A percentile compares a stretch with the other conserved stretches of the same genome.
phyloP scores from a whole-genome alignment of 306 rosid genomes.

The Gynostemma pentaphyllum region DNA sequence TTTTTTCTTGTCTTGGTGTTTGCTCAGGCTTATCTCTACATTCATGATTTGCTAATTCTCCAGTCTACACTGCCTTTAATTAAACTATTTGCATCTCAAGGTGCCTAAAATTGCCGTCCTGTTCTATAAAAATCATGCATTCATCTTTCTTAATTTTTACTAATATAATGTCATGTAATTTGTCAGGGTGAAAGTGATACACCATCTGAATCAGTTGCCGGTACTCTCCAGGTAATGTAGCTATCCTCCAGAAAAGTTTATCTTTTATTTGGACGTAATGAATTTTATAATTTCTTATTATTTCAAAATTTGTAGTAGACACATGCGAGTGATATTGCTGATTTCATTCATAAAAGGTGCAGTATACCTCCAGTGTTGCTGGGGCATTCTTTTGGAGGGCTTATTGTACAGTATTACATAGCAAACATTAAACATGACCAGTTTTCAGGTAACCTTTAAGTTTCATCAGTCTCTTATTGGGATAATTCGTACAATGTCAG shows the following conservation, averaged over 20 bases:
- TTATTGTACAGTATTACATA: slow-evolving; percentile 64
- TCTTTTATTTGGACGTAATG: background rate
- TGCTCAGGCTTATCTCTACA: too few species aligned
- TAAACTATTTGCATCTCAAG: background rate
- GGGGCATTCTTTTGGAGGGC: slow-evolving; percentile 93
- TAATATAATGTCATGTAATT: background rate
- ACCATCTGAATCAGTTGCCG: slow-evolving; percentile 62
- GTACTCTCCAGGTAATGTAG: slow-evolving; percentile 61
- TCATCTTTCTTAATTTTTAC: slow-evolving; percentile 15
- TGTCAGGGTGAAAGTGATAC: slow-evolving; percentile 81
- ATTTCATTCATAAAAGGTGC: slow-evolving; percentile 39
- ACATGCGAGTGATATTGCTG: slow-evolving; percentile 73
- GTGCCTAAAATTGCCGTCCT: background rate
- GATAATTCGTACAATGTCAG: background rate
- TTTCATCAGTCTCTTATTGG: background rate
- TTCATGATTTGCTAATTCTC: background rate
- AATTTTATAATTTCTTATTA: slow-evolving; percentile 18
- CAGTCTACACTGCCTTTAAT: background rate
- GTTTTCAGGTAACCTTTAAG: slow-evolving; percentile 34
- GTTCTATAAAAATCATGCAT: background rate
- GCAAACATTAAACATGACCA: slow-evolving; percentile 32
- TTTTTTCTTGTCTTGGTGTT: too few species aligned
- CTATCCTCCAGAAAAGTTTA: slow-evolving; percentile 4
- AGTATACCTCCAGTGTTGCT: slow-evolving; percentile 55
- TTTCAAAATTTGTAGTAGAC: slow-evolving; percentile 59